Conservation (phyloP, 23 red algal species). For the Porphyridium purpureum region DNA sequence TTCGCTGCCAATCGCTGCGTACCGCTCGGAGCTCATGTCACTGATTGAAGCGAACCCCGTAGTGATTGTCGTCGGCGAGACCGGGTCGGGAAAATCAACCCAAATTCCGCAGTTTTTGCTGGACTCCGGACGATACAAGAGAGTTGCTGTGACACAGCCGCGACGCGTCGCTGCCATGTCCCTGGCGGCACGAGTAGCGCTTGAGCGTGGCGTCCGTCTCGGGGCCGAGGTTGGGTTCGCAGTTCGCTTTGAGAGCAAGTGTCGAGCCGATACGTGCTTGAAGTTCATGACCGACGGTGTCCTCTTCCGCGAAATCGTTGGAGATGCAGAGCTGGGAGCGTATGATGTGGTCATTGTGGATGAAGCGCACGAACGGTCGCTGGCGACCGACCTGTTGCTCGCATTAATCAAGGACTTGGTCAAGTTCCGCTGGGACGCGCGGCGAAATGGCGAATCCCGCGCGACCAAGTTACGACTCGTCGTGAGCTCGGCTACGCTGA, state of each 20-base stretch:
- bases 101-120: conserved; percentile 69
- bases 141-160: conserved; percentile 73
- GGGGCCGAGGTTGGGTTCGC: conserved; percentile 73
- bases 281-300: conserved; percentile 84
- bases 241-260: conserved; percentile 75
- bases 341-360: conserved; percentile 72
- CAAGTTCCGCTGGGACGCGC: conserved; percentile 5
- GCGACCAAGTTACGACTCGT: conserved; percentile 43
- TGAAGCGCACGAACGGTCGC: conserved; percentile 89
- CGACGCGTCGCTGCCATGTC: conserved; percentile 72
- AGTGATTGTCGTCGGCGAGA: conserved; percentile 53
- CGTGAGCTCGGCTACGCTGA: conserved; percentile 72
- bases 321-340: conserved; percentile 11
- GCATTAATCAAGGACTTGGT: conserved; percentile 47
- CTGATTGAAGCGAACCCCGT: conserved; percentile 7
- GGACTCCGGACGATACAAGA: conserved; percentile 10
- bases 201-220: conserved; percentile 24
- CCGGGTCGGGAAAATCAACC: conserved; percentile 86
- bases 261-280: conserved; percentile 26
- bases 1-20: no score
- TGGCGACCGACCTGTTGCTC: conserved; percentile 78
- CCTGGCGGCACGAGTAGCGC: conserved; percentile 64
- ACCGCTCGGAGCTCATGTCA: no score
- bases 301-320: conserved; percentile 56
- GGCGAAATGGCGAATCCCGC: neutral